Conservation (phyloP, 306 rosid species). For the Pyrus pyrifolia region DNA sequence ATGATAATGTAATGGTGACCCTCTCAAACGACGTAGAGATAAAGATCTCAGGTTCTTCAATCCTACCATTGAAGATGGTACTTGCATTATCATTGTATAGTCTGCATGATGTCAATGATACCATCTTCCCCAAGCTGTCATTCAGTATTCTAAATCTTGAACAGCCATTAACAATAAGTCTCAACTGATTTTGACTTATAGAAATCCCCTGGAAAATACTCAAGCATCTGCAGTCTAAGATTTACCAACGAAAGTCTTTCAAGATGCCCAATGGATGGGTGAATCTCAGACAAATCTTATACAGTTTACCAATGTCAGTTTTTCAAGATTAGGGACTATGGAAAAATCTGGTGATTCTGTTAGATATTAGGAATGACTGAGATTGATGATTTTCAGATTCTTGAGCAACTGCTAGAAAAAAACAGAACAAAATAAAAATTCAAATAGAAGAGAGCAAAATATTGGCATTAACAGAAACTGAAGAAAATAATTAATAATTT, state of each 20-base stretch:
- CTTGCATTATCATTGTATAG: not conserved
- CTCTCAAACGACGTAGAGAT: too few relatives aligned
- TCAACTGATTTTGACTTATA: too few relatives aligned
- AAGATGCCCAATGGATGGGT: not conserved
- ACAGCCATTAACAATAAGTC: not conserved
- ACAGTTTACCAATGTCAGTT: not conserved
- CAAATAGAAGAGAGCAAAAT: not conserved
- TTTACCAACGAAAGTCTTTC: not conserved
- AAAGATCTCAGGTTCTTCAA: too few relatives aligned
- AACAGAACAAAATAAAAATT: not conserved
- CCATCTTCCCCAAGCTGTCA: not conserved
- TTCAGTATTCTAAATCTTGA: too few relatives aligned
- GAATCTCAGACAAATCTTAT: not conserved
- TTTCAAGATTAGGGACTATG: not conserved
- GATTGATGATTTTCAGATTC: conserved; percentile 1
- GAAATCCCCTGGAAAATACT: not conserved
- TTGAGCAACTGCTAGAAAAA: not conserved
- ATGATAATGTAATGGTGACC: too few relatives aligned
- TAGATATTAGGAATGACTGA: conserved; percentile 27
- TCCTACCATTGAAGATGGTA: not conserved
- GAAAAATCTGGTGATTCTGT: conserved; percentile 14
- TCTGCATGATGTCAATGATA: not conserved
- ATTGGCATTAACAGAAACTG: not conserved
- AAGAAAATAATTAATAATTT: not conserved
- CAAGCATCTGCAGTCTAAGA: not conserved